phyloP scores from a whole-genome alignment of 495 filamentous ascomycete genomes.

The Letharia columbiana region DNA sequence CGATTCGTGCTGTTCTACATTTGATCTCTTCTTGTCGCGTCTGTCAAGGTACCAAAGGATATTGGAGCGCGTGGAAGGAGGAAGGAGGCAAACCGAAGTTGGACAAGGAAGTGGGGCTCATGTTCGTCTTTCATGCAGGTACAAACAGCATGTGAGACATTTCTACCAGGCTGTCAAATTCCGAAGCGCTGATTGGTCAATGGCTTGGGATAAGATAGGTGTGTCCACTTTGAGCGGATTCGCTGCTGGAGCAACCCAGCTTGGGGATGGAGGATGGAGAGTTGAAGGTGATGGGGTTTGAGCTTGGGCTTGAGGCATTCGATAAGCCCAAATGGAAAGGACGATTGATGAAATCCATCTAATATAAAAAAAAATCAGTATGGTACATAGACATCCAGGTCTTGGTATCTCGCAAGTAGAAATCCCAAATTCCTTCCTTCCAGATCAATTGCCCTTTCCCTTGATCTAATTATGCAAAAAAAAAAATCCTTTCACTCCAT shows the following conservation, averaged over 20 bases:
- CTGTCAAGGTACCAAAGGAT: background rate
- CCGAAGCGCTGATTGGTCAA: constrained; percentile 18
- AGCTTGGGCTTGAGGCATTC: background rate
- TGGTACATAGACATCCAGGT: constrained; percentile 7
- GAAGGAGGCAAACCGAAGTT: background rate
- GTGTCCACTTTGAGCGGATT: background rate
- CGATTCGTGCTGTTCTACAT: background rate
- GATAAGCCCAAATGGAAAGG: background rate
- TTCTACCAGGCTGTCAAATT: constrained; percentile 3
- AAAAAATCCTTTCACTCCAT: constrained; percentile 9
- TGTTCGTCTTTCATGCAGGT: constrained; percentile 1
- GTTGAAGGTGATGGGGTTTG: background rate
- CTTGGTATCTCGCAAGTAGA: constrained; percentile 15
- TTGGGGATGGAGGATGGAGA: background rate
- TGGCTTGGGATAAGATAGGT: background rate
- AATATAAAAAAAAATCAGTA: background rate
- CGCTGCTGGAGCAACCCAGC: background rate
- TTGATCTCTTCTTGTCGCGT: background rate
- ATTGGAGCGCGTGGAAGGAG: background rate
- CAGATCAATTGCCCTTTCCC: constrained; percentile 23
- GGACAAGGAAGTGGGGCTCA: background rate
- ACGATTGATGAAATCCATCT: background rate
- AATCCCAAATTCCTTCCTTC: constrained; percentile 8
- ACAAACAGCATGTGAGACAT: constrained; percentile 7
- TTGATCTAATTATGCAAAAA: constrained; percentile 30